phyloP scores from a whole-genome alignment of 208 protist species.

The Vickermania ingenoplastis region DNA sequence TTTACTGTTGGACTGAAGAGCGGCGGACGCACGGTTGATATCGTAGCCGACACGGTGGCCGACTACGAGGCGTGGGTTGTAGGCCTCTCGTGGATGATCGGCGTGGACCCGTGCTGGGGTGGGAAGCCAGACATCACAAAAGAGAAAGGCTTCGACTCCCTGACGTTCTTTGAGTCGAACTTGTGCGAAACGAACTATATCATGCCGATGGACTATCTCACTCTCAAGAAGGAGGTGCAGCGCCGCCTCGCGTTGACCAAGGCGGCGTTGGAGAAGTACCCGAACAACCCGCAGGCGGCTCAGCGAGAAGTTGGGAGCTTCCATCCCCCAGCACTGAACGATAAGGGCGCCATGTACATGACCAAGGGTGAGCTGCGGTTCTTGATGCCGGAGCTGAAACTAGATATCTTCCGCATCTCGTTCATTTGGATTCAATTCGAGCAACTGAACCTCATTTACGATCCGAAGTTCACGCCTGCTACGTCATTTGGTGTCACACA shows the following conservation, averaged over 20 bases:
- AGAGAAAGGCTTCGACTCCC: conserved; percentile 42
- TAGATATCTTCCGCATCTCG: conserved; percentile 84
- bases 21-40: conserved; percentile 84
- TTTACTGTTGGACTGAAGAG: conserved; percentile 80
- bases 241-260: conserved; percentile 29
- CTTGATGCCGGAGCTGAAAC: conserved; percentile 33
- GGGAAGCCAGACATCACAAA: conserved; percentile 76
- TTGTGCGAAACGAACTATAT: conserved; percentile 86
- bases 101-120: conserved; percentile 86
- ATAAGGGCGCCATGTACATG: conserved; percentile 75
- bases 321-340: conserved; percentile 71
- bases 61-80: conserved; percentile 92
- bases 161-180: conserved; percentile 75
- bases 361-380: conserved; percentile 90
- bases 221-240: conserved; percentile 64
- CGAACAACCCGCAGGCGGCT: conserved; percentile 63
- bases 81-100: conserved; percentile 70
- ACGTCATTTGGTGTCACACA: conserved; percentile 77
- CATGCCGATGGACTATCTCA: conserved; percentile 64
- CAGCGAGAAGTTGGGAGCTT: conserved; percentile 60
- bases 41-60: conserved; percentile 74
- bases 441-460: conserved; percentile 80
- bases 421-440: conserved; percentile 85
- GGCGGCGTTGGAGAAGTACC: conserved; percentile 42
- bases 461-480: conserved; percentile 67